Base-by-base conservation (phyloP, 2,329 filamentous ascomycete species). In the Hypoxylon sp. region DNA sequence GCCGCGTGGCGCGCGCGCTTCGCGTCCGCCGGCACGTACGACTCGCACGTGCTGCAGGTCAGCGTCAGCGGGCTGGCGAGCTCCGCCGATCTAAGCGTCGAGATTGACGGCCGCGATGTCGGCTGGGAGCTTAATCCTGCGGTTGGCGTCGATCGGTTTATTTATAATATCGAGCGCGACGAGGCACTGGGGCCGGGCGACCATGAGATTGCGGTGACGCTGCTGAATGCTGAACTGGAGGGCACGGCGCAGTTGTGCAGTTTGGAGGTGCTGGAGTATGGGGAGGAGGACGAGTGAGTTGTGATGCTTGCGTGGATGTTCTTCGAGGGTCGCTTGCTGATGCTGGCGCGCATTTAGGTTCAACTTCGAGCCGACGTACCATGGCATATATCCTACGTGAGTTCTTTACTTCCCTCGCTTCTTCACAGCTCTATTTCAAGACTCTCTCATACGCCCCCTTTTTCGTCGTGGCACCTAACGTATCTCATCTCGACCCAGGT, bases 161-260 rank as follows among this genome's bases (percentile, higher is more conserved):
- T 72, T 37, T 72, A 72, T 40, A 70, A 69, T 42, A 68, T 72
- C 47, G 65, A 67, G 40, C 64, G 68, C 20, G 46, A 68, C 35
- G 49, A 62, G 24, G 49, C 62, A 1, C 55, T 72, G 17, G 24
- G 60, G 13, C 60, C 69, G 0, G 70, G 70, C 2, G 58, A 58
- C 3, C 70, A 72, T 33, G 63, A 66, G n/a, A 35, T 72, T 8
- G 59, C 48, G 18, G 65, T 68, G 47, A 67, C 66, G 21, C 56
- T 72, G 15, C 21, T 67, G 17, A 71, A 72, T 33, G 54, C 64
- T 20, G 63, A 68, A 38, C 58, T 68, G 8, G 31, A 72, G 48
- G 70, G 70, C 10, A 67, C 43, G 6, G 70, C 70, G 13, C 70
- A 72, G 60, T 67, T 72, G 5, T 71, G 70, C 45, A 72, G 66